Evolutionary conservation across 2,329 filamentous ascomycete species (phyloP), one percentile per base, ranked within the genome.

Genomic region (Alternaria ethzedia): DNA sequence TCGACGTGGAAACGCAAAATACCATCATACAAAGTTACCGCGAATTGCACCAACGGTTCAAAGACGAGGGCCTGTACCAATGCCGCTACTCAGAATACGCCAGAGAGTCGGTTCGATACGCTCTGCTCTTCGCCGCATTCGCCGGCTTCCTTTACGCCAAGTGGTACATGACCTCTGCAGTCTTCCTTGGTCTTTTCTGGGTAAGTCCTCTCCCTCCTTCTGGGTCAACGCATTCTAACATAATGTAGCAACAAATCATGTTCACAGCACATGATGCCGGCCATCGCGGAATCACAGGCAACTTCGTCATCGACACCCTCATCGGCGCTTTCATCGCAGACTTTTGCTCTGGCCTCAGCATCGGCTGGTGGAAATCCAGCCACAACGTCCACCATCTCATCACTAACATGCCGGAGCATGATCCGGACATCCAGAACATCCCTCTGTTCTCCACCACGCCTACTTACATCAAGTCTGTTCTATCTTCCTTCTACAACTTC

Each of bases 381-480:
- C 89, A 91, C 80, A 90, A 90, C 59, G 87, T 91, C 4, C 89
- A 91, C 75, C 89, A 91, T 69, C 83, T 91, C 4, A 81, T 90
- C 59, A 90, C 89, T 46, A 91, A 91, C 81, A 83, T 86, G 69
- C 87, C 88, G 50, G 78, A 80, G 59, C 80, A 82, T 67, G 80
- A 82, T 54, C 80, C 80, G 0, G 80, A 82, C 52, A 75, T 82
- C 43, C 80, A 82, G 61, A 82, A 97, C 78, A 88, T 97, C 80
- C 94, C 94, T 4, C 90, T 97, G 78, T 93, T 97, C 78, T 93
- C 93, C 63, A 88, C 96, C 28, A 94, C 92, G 3, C 93, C 96
- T 72, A 89, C 93, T 23, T 91, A 96, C 73, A 87, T 97, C 57
- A 85, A 85, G 43, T 90, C 84, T 61, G 83, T 97, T 51, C 86